Evolutionary conservation across 352 stramenopile genomes (phyloP).

Genomic region (Globisporangium ultimum): DNA sequence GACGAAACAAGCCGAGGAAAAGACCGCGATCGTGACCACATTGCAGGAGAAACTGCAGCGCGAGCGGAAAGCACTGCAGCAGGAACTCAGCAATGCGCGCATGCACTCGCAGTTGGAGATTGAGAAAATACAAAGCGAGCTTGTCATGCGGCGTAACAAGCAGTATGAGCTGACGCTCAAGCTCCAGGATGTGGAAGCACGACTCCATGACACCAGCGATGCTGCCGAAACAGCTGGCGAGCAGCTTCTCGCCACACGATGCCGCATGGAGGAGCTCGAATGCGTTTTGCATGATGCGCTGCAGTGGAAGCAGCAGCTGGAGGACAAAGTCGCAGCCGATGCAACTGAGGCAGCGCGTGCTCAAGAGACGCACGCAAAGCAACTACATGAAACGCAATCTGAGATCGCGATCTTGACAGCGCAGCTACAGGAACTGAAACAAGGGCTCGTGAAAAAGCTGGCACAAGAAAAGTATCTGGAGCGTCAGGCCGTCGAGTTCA

Average conservation of each 20-base stretch:
- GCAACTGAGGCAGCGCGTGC: slow-evolving; percentile 3
- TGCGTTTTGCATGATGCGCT: slow-evolving; percentile 51
- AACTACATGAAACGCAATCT: slow-evolving; percentile 14
- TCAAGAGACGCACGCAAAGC: slow-evolving; percentile 3
- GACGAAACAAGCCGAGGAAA: slow-evolving; percentile 41
- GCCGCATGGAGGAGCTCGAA: slow-evolving; percentile 65
- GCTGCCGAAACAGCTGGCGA: slow-evolving; percentile 38
- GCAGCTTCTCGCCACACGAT: slow-evolving; percentile 35
- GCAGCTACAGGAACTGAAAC: slow-evolving; percentile 50
- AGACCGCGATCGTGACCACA: slow-evolving; percentile 22
- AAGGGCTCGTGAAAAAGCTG: slow-evolving; percentile 24
- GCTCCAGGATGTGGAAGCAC: slow-evolving; percentile 55
- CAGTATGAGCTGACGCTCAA: slow-evolving; percentile 78
- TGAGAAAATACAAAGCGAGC: slow-evolving; percentile 63
- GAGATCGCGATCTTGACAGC: slow-evolving; percentile 33
- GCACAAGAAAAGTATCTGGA: slow-evolving; percentile 40
- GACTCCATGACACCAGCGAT: slow-evolving; percentile 37
- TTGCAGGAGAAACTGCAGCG: slow-evolving; percentile 53
- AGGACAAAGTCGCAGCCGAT: slow-evolving; percentile 27
- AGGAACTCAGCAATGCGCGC: slow-evolving; percentile 38
- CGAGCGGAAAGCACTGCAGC: slow-evolving; percentile 44
- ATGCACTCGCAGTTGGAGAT: slow-evolving; percentile 56
- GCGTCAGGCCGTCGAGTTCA: slow-evolving; percentile 32
- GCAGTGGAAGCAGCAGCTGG: slow-evolving; percentile 43
- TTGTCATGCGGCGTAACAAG: slow-evolving; percentile 69